Base-by-base conservation (phyloP, 495 filamentous ascomycete genomes). In the Bacidia gigantensis region DNA sequence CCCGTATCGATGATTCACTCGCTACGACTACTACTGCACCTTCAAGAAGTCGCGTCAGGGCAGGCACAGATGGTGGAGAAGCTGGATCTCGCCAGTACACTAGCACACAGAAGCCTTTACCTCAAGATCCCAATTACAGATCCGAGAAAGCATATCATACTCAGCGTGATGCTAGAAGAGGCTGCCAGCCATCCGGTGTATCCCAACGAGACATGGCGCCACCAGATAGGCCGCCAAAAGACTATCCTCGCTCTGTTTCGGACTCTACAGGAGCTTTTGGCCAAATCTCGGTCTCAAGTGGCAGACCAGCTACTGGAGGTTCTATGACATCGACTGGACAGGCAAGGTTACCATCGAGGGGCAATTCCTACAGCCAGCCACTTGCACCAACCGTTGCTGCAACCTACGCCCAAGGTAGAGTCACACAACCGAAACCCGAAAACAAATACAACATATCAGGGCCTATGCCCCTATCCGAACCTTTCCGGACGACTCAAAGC, bases 321-420 rank as follows among this genome's bases (percentile, higher is more conserved):
- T 93, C 89, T 2, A 81, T 90, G 75, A 75, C 76, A 25, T 87
- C 83, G 11, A 79, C 76, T 58, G 76, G 73, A 49, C 72, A 71
- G 46, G 73, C 75, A 49, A 72, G 81, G 38, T 70, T 92, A 49
- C 81, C 83, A 55, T 86, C 87, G 26, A 76, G 88, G 55, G 83
- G 85, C 47, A 74, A 74, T 50, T 93, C 87, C 47, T 96, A 98
- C 64, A 84, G 85, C 57, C 86, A 87, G 67, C 90, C 92, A 43
- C 79, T 84, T 59, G 86, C 86, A 50, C 89, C 92, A 26, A 83
- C 86, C 54, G 79, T 96, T 57, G 88, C 87, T 50, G 81, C 83
- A 63, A 89, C 88, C 38, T 95, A 93, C 71, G 90, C 80, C 32
- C 84, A 95, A 67, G 92, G 87, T 55, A 83, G 84, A 57, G 83